A percentile compares a stretch with the other conserved stretches of the same genome.
phyloP scores from a whole-genome alignment of 2,329 filamentous ascomycete genomes.

The Pseudocercospora eumusae region DNA sequence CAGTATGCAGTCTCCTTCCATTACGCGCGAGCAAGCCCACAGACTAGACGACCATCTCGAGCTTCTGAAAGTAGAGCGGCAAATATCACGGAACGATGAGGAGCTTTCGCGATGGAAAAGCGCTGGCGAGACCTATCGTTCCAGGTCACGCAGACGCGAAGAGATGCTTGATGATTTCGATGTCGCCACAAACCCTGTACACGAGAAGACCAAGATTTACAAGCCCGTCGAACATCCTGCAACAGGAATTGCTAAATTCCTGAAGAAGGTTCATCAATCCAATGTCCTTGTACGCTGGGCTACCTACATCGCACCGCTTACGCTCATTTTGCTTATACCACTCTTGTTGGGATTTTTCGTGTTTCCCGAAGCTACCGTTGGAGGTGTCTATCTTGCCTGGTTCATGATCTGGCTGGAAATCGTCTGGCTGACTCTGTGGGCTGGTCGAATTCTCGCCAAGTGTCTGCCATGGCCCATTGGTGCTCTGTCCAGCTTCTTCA shows the following conservation, averaged over 20 bases:
- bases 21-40: slow-evolving; percentile 60
- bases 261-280: slow-evolving; percentile 66
- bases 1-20: slow-evolving; percentile 53
- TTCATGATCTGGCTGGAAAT: slow-evolving; percentile 95
- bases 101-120: slow-evolving; percentile 36
- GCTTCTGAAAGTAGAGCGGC: slow-evolving; percentile 64
- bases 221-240: slow-evolving; percentile 64
- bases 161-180: slow-evolving; percentile 68
- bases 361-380: slow-evolving; percentile 59
- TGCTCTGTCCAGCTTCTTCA: slow-evolving; percentile 70
- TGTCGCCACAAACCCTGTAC: slow-evolving; percentile 66
- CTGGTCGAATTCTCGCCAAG: slow-evolving; percentile 65
- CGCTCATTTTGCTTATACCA: slow-evolving; percentile 66
- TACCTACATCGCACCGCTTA: slow-evolving; percentile 68
- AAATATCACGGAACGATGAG: slow-evolving; percentile 52
- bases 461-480: slow-evolving; percentile 63
- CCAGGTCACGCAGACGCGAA: slow-evolving; percentile 53
- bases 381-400: slow-evolving; percentile 79
- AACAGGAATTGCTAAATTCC: slow-evolving; percentile 62
- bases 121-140: slow-evolving; percentile 51
- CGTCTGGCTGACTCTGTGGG: slow-evolving; percentile 89
- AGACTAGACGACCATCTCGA: slow-evolving; percentile 67
- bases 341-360: slow-evolving; percentile 64
- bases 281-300: slow-evolving; percentile 69
- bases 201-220: slow-evolving; percentile 66